phyloP scores from a whole-genome alignment of 805 yeast species.

The Candida piceae region DNA sequence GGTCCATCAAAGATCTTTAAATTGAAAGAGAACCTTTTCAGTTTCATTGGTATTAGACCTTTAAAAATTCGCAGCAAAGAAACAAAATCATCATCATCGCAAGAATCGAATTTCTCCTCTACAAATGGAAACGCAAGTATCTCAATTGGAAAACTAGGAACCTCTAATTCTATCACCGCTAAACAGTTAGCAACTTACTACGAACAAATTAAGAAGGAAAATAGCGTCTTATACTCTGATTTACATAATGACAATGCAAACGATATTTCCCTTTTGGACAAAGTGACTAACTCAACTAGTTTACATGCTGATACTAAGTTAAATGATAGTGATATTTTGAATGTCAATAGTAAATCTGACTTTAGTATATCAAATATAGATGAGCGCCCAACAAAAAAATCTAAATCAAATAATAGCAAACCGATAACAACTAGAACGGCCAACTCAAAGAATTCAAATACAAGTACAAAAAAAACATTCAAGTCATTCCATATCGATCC shows the following conservation, averaged over 20 bases:
- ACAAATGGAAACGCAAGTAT: too few species aligned
- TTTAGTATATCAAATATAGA: background rate
- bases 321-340: background rate
- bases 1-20: slow-evolving; percentile 6
- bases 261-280: slow-evolving; percentile 1
- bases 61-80: too few species aligned
- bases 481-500: slow-evolving; percentile 22
- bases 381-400: background rate
- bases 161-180: slow-evolving; percentile 24
- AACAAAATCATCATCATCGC: too few species aligned
- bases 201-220: slow-evolving; percentile 21
- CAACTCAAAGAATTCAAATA: slow-evolving; percentile 4
- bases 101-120: too few species aligned
- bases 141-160: too few species aligned
- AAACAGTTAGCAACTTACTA: slow-evolving; percentile 25
- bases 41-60: background rate
- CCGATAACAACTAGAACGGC: too few species aligned
- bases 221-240: slow-evolving; percentile 13
- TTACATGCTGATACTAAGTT: background rate
- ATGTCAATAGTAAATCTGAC: background rate
- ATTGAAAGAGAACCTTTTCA: slow-evolving; percentile 4
- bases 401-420: too few species aligned
- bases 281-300: background rate
- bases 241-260: slow-evolving; percentile 7
- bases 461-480: too few species aligned